These are phyloP conservation scores for Albatrellus ellisii DNA, from an alignment of 768 basidiomycete species.

Conservation along the genomic window DNA sequence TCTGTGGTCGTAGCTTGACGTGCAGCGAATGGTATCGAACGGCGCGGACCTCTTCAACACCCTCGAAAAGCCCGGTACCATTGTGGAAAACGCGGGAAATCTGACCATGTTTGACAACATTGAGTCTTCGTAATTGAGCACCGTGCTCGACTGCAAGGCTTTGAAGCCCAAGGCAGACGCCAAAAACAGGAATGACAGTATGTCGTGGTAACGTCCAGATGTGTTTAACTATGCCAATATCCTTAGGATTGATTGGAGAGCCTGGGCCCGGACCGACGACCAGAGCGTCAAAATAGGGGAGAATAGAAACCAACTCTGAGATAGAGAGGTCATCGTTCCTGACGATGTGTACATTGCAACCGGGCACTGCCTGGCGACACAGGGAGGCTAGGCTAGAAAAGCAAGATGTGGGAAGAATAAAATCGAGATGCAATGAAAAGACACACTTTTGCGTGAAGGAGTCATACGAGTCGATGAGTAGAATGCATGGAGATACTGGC, in stretches of 20 bases:
- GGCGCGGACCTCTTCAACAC: conserved; percentile 36
- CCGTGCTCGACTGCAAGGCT: conserved; percentile 58
- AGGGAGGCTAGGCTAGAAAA: conserved; percentile 53
- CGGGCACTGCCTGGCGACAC: conserved; percentile 48
- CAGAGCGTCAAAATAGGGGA: conserved; percentile 52
- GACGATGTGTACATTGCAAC: conserved; percentile 52
- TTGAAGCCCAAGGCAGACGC: conserved; percentile 76
- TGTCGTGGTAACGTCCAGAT: conserved; percentile 51
- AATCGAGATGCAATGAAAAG: not conserved
- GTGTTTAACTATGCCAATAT: conserved; percentile 57
- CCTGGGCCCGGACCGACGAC: conserved; percentile 76
- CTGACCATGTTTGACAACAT: conserved; percentile 70
- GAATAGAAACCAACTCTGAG: conserved; percentile 34
- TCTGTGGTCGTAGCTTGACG: conserved; percentile 31
- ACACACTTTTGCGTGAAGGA: conserved; percentile 83
- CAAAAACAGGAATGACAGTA: conserved; percentile 56
- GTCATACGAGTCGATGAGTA: conserved; percentile 76
- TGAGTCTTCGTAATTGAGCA: conserved; percentile 42
- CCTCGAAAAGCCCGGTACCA: conserved; percentile 47
- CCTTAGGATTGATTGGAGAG: conserved; percentile 46
- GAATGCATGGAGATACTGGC: conserved; percentile 30
- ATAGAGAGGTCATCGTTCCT: conserved; percentile 53
- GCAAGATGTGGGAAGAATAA: not conserved
- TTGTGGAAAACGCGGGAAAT: conserved; percentile 50
- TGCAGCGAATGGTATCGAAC: conserved; percentile 79